These are phyloP conservation scores for Lentinula detonsa DNA, from an alignment of 768 basidiomycete species.

Conservation along the genomic window DNA sequence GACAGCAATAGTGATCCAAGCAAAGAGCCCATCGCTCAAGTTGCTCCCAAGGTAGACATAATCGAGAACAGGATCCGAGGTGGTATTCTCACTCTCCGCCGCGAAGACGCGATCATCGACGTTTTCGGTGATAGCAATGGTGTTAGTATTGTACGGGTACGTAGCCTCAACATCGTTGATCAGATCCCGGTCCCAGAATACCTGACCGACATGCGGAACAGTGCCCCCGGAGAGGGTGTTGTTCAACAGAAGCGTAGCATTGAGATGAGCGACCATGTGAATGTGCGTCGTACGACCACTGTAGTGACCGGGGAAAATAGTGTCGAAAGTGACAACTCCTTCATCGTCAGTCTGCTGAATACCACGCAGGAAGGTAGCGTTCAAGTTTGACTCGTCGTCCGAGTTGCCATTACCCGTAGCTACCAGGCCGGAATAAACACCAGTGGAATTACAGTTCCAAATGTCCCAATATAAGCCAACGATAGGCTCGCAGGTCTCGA, in stretches of 20 bases:
- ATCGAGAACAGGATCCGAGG: conserved; percentile 10
- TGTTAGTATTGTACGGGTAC: conserved; percentile 11
- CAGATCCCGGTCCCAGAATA: conserved; percentile 13
- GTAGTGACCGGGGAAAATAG: conserved; percentile 13
- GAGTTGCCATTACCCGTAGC: conserved; percentile 10
- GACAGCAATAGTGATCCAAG: conserved; percentile 12
- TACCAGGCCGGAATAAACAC: conserved; percentile 13
- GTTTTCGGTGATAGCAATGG: conserved; percentile 9
- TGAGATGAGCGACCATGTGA: conserved; percentile 12
- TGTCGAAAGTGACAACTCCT: conserved; percentile 12
- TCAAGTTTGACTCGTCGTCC: conserved; percentile 5
- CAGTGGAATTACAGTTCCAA: conserved; percentile 14
- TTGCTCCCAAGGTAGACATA: conserved; percentile 11
- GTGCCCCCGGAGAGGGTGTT: conserved; percentile 6
- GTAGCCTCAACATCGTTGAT: conserved; percentile 8
- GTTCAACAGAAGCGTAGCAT: conserved; percentile 10
- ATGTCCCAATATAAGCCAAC: conserved; percentile 11
- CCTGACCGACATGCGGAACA: conserved; percentile 13
- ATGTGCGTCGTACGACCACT: conserved; percentile 12
- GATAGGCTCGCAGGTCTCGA: conserved; percentile 12
- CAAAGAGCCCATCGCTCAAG: conserved; percentile 9
- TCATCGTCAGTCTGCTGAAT: conserved; percentile 11
- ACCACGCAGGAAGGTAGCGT: conserved; percentile 7
- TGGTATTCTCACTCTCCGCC: conserved; percentile 3
- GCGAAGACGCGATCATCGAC: conserved; percentile 9